These are phyloP conservation scores for Chrysoporthe cubensis DNA, from an alignment of 2,329 filamentous ascomycete species.

Conservation along the genomic window DNA sequence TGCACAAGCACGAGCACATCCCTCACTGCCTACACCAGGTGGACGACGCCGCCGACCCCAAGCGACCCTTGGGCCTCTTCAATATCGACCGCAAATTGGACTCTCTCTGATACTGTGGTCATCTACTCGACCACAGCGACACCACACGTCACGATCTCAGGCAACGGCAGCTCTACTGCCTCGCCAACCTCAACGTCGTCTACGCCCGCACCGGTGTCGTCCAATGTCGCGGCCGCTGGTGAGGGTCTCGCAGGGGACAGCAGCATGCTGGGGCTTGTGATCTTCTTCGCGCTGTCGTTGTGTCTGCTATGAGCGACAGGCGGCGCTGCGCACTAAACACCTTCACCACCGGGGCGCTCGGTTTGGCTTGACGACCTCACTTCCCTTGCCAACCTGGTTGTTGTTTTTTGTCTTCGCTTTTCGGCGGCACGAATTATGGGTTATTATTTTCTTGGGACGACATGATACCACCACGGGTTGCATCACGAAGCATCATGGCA, in stretches of 20 bases:
- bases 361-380: background rate
- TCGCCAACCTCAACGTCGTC: background rate
- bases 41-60: background rate
- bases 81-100: background rate
- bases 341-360: background rate
- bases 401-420: background rate
- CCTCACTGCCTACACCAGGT: background rate
- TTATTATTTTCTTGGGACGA: background rate
- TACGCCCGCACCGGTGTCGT: background rate
- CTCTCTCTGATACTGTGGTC: slow-evolving; percentile 6
- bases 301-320: slow-evolving; percentile 20
- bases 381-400: background rate
- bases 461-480: slow-evolving; percentile 21
- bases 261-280: slow-evolving; percentile 29
- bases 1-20: slow-evolving; percentile 3
- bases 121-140: slow-evolving; percentile 1
- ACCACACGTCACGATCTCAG: background rate
- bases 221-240: slow-evolving; percentile 9
- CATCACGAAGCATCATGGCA: slow-evolving; percentile 12
- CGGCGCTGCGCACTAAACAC: background rate
- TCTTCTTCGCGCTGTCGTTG: slow-evolving; percentile 28
- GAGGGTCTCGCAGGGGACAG: slow-evolving; percentile 26
- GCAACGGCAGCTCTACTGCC: background rate
- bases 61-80: slow-evolving; percentile 5
- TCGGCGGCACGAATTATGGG: slow-evolving; percentile 4